These are phyloP conservation scores for Dendrobium chrysotoxum DNA, from an alignment of 106 monocot genomes.

Conservation along the genomic window DNA sequence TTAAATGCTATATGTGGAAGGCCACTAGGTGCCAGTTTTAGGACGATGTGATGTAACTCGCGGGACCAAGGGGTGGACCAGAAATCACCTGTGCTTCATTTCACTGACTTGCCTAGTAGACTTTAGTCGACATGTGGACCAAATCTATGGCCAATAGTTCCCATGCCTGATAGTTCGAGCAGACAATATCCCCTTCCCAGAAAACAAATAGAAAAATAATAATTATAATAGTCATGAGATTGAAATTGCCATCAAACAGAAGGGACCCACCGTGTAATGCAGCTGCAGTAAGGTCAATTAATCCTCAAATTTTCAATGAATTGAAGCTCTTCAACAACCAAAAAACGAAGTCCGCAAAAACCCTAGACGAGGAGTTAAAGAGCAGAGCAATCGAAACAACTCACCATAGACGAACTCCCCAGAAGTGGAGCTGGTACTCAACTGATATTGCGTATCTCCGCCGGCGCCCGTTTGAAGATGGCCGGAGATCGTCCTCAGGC, in stretches of 20 bases:
- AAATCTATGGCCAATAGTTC: no score
- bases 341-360: neutral
- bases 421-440: slow-evolving; percentile 24
- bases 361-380: neutral
- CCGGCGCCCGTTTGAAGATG: slow-evolving; percentile 16
- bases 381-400: neutral
- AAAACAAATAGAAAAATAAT: no score
- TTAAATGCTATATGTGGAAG: no score
- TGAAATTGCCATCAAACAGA: neutral
- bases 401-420: slow-evolving; percentile 44
- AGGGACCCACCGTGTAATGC: neutral
- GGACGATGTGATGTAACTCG: no score
- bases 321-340: neutral
- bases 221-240: no score
- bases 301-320: neutral
- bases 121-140: no score
- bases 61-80: no score
- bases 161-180: no score
- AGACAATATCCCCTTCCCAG: no score
- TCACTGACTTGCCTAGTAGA: no score
- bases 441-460: neutral
- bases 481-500: slow-evolving; percentile 35
- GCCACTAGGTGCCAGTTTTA: no score
- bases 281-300: neutral
- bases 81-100: no score